Evolutionary conservation across 805 yeast genomes (phyloP).

Genomic region (Kazachstania kunashirensis): DNA sequence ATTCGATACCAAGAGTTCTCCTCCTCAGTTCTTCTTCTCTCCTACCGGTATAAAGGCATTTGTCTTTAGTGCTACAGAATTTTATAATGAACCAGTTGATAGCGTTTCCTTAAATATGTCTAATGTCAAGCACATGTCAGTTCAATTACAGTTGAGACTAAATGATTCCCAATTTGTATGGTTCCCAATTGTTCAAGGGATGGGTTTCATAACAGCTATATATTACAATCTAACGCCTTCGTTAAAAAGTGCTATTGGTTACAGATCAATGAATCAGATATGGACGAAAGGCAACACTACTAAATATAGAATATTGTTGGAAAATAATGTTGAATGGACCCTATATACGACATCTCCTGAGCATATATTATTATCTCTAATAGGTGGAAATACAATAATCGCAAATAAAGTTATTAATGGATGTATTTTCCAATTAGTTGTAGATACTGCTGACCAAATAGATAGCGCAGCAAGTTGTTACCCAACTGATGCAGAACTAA

Average conservation of each 20-base stretch:
- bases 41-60: slow-evolving; percentile 60
- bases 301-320: slow-evolving; percentile 47
- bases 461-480: slow-evolving; percentile 59
- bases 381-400: slow-evolving; percentile 14
- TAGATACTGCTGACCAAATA: slow-evolving; percentile 37
- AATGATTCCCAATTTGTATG: slow-evolving; percentile 33
- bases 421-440: slow-evolving; percentile 49
- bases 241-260: slow-evolving; percentile 56
- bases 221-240: slow-evolving; percentile 45
- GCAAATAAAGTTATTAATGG: slow-evolving; percentile 29
- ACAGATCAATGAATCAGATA: slow-evolving; percentile 26
- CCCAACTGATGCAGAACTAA: slow-evolving; percentile 38
- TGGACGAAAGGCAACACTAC: background rate
- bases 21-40: slow-evolving; percentile 53
- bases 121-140: slow-evolving; percentile 30
- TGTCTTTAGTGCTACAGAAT: slow-evolving; percentile 37
- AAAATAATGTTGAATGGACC: slow-evolving; percentile 41
- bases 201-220: slow-evolving; percentile 67
- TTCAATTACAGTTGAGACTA: slow-evolving; percentile 24
- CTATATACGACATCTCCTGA: slow-evolving; percentile 9
- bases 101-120: slow-evolving; percentile 19
- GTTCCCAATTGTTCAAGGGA: slow-evolving; percentile 67
- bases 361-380: slow-evolving; percentile 6
- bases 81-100: slow-evolving; percentile 18
- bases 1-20: slow-evolving; percentile 56